Evolutionary conservation across 2,329 filamentous ascomycete species (phyloP), one percentile per base, ranked within the genome.

Genomic region (Cladophialophora bantiana): DNA sequence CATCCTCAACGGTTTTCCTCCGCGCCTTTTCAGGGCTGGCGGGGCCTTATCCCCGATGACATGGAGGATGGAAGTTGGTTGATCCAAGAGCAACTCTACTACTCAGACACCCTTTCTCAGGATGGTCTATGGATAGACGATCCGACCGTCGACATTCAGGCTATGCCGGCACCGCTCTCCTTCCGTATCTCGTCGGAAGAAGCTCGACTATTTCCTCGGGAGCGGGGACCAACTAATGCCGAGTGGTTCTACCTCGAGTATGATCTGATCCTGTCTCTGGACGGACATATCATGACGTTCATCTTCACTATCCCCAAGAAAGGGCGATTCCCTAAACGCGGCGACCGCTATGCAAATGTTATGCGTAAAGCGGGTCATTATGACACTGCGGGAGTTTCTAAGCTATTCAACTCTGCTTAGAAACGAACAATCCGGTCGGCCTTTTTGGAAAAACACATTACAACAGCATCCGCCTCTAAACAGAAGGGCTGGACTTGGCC

Each of bases 221-320:
- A 7, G 20, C 35, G 12, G 15, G 9, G 15, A 18, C n/a, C 15
- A 59, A 9, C 13, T 10, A 38, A 15, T 35, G 32, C 3, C 26
- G 26, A 26, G 26, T 34, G 32, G n/a, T 12, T 18, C 7, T 18
- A 26, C 38, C 6, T 57, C 38, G 62, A 59, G 4, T 67, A 67
- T 34, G 65, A 67, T 20, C 15, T 67, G 12, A 31, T 18, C 3
- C 38, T 67, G 3, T n/a, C 34, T 3, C 20, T 64, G 3, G 50
- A 61, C 13, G 60, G 59, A 13, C 34, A 38, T 15, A 40, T 38
- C 2, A 56, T 60, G 55, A 57, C 31, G 9, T 67, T 60, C 35
- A 32, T 60, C 15, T 42, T 67, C 20, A 52, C 59, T 0, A 55
- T 67, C 12, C 65, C 65, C n/a, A 3, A n/a, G 15, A 35, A 7